These are phyloP conservation scores for Endocarpon pusillum DNA, from an alignment of 495 filamentous ascomycete genomes.

Conservation along the genomic window DNA sequence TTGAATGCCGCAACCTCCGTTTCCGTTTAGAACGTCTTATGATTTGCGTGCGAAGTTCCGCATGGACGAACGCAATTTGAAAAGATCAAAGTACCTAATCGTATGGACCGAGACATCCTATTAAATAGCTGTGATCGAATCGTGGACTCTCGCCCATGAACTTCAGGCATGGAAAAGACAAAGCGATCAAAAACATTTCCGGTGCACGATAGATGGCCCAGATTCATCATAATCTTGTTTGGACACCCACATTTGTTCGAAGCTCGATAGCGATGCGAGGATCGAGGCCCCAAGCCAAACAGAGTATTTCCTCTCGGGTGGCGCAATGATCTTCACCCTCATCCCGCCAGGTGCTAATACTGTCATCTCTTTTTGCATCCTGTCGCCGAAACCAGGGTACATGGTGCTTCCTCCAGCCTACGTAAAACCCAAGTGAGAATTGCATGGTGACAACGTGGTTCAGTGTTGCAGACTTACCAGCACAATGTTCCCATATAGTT, in stretches of 20 bases:
- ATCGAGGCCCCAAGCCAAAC: slow-evolving; percentile 99
- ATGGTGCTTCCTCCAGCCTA: slow-evolving; percentile 97
- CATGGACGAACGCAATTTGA: no score
- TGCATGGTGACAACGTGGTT: slow-evolving; percentile 9
- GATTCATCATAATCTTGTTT: slow-evolving; percentile 99
- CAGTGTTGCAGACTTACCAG: slow-evolving; percentile 52
- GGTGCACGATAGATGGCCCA: slow-evolving; percentile 97
- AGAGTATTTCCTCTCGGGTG: slow-evolving; percentile 66
- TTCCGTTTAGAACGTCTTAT: no score
- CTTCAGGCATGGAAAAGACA: no score
- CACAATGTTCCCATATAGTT: slow-evolving; percentile 99
- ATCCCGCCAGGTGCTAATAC: slow-evolving; percentile 91
- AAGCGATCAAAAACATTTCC: slow-evolving; percentile 98
- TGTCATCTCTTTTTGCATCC: slow-evolving; percentile 99
- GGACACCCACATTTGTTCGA: slow-evolving; percentile 99
- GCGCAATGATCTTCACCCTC: slow-evolving; percentile 69
- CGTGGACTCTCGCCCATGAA: no score
- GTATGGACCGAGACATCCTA: no score
- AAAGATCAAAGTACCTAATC: no score
- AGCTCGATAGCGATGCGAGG: slow-evolving; percentile 94
- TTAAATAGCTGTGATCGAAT: no score
- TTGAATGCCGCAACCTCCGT: no score
- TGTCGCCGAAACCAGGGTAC: slow-evolving; percentile 99
- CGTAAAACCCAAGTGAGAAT: not conserved
- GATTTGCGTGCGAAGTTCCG: no score